A percentile compares a stretch with the other conserved stretches of the same genome.
Conservation (phyloP, 305 asterid species). For the Solanum hybrid region DNA sequence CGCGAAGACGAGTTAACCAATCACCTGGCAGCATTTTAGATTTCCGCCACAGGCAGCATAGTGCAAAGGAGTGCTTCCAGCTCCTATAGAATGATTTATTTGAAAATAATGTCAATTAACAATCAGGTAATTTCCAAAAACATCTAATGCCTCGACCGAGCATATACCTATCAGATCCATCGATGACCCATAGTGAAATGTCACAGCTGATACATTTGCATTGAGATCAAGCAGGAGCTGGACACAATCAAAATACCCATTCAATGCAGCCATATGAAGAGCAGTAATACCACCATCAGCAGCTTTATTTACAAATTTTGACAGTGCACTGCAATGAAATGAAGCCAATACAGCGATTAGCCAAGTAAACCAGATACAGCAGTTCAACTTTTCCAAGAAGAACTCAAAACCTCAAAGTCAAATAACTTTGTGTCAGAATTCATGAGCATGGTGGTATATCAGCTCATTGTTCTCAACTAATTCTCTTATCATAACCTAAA, state of each 20-base stretch:
- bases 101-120: neutral
- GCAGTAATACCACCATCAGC: conserved; percentile 99
- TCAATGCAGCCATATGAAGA: conserved; percentile 97
- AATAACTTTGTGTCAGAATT: neutral
- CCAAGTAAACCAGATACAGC: neutral
- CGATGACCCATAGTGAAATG: conserved; percentile 87
- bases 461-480: neutral
- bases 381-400: neutral
- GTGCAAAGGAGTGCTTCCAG: conserved; percentile 98
- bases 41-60: conserved; percentile 99
- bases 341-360: neutral
- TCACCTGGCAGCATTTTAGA: conserved; percentile 93
- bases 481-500: neutral
- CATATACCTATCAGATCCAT: conserved; percentile 86
- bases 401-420: neutral
- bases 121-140: neutral
- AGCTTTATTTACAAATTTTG: conserved; percentile 79
- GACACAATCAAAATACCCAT: conserved; percentile 88
- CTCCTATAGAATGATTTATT: conserved; percentile 36
- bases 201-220: conserved; percentile 69
- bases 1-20: neutral
- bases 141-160: conserved; percentile 1
- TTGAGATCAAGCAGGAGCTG: conserved; percentile 91
- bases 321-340: conserved; percentile 49
- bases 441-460: neutral